Percentiles rank a stretch among this genome's conserved stretches.
phyloP scores from a whole-genome alignment of 192 early-diverging fungal genomes.

The Rhizophlyctis rosea region DNA sequence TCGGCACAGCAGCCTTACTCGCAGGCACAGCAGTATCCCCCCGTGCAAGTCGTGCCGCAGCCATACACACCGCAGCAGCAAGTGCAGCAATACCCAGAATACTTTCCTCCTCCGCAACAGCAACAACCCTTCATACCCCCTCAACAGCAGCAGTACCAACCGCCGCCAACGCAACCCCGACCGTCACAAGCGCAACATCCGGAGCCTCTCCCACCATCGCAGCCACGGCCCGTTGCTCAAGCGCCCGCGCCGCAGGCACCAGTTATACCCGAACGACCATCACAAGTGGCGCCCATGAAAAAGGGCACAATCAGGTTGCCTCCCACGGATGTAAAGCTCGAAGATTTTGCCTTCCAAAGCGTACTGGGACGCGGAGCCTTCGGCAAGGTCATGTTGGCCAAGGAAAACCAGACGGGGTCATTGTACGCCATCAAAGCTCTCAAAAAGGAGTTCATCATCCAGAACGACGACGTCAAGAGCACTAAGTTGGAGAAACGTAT shows the following conservation, averaged over 20 bases:
- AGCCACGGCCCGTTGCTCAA: background rate
- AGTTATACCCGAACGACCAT: background rate
- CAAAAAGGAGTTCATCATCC: conserved; percentile 93
- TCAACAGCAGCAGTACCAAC: conserved; percentile 34
- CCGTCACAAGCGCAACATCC: background rate
- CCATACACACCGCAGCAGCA: background rate
- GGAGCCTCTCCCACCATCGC: background rate
- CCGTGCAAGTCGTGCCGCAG: background rate
- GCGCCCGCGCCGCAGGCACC: background rate
- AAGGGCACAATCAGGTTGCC: conserved; percentile 14
- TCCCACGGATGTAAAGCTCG: conserved; percentile 33
- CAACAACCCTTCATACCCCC: background rate
- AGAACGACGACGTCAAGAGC: conserved; percentile 91
- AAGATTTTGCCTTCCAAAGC: conserved; percentile 63
- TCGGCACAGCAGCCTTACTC: background rate
- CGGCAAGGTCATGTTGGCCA: conserved; percentile 98
- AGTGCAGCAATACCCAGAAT: too few relatives aligned
- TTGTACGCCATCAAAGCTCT: conserved; percentile 96
- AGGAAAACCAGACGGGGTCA: conserved; percentile 72
- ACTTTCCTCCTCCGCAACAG: too few relatives aligned
- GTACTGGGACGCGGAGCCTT: conserved; percentile 97
- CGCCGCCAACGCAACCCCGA: conserved; percentile 10
- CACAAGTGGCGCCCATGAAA: too few relatives aligned
- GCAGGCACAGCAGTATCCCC: background rate
- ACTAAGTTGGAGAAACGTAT: conserved; percentile 79